Conservation (phyloP, 345 rosid genomes). For the Salix exigua region DNA sequence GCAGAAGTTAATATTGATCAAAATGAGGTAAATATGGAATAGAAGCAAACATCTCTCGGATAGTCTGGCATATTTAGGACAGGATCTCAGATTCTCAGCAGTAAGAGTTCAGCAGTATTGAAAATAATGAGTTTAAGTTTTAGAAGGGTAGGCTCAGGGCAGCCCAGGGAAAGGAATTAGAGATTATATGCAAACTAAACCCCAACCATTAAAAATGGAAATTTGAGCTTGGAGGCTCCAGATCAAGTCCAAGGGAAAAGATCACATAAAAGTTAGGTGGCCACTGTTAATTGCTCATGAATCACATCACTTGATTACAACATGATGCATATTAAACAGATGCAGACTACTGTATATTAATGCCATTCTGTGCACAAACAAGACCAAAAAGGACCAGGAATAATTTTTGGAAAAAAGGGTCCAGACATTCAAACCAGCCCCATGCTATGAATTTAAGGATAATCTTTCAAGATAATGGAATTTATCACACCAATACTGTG, state of each 20-base stretch:
- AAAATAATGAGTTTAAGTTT: not conserved
- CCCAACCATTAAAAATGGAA: not conserved
- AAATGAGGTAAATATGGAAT: not conserved
- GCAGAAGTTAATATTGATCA: not conserved
- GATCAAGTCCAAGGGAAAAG: not conserved
- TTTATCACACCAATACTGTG: not conserved
- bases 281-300: not conserved
- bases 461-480: not conserved
- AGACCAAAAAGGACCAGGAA: not conserved
- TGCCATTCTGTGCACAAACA: not conserved
- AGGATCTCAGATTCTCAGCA: not conserved
- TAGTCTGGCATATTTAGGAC: not conserved
- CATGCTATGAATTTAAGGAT: not conserved
- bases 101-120: not conserved
- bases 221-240: not conserved
- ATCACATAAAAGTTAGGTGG: not conserved
- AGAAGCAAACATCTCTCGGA: constrained; percentile 1
- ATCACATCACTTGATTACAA: not conserved
- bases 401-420: not conserved
- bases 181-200: not conserved
- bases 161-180: not conserved
- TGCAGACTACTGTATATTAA: not conserved
- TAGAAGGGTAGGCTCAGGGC: not conserved
- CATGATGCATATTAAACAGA: not conserved
- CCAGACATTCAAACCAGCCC: not conserved